Evolutionary conservation across 257 asterid genomes (phyloP).

Genomic region (Ligustrum vulgare): DNA sequence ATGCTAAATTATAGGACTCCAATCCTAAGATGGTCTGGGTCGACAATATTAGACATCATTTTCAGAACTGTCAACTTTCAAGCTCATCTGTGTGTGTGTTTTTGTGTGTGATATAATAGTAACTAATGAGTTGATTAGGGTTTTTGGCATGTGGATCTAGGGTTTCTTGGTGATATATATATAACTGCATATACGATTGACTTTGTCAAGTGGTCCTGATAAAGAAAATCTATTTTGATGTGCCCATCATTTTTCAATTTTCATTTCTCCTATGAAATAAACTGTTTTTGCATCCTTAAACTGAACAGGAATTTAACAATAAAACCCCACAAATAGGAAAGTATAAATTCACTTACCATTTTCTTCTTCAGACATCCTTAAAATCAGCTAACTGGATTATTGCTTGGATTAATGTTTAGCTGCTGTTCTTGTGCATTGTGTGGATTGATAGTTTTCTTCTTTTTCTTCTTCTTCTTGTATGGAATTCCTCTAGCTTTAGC

Average conservation of each 20-base stretch:
- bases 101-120: neutral
- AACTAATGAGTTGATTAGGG: constrained; percentile 34
- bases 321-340: neutral
- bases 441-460: constrained; percentile 40
- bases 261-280: no score
- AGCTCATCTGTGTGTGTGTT: neutral
- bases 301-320: constrained; percentile 1
- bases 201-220: neutral
- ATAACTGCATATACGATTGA: constrained; percentile 27
- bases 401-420: constrained; percentile 44
- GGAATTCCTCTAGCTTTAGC: constrained; percentile 90
- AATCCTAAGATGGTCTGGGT: neutral
- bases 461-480: constrained; percentile 73
- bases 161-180: constrained; percentile 28
- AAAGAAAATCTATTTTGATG: no score
- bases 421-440: constrained; percentile 26
- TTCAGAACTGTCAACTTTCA: neutral
- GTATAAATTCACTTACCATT: constrained; percentile 9
- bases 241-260: no score
- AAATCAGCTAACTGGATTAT: constrained; percentile 14
- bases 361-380: neutral
- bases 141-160: constrained; percentile 32
- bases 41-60: neutral
- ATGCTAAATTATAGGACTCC: neutral
- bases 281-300: constrained; percentile 7